Base-by-base conservation (phyloP, 2,329 filamentous ascomycete species). In the Claviceps purpurea region DNA sequence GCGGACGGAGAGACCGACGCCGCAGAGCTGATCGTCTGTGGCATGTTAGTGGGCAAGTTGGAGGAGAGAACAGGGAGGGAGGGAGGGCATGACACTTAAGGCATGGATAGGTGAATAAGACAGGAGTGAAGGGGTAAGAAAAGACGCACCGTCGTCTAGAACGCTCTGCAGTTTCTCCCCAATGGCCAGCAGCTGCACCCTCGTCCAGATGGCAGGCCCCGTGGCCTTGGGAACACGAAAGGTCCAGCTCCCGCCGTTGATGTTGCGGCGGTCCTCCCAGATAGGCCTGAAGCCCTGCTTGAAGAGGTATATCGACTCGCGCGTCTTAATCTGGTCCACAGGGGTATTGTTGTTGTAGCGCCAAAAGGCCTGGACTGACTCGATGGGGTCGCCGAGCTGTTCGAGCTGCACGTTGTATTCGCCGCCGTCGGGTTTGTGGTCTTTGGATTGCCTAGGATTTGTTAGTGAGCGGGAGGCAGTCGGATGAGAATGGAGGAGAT, bases 251-350 rank as follows among this genome's bases (percentile, higher is more conserved):
- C 91, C 91, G 50, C 91, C 91, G 56, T 82, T 77, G 54, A 85
- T 74, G 69, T 96, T 96, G 61, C 93, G 82, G 42, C 87, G 80
- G 65, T 97, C 91, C 70, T 89, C 86, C 85, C 85, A 89, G 59
- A 89, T 73, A 52, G 86, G 86, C 56, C 78, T 78, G 68, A 88
- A 87, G 39, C 85, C 85, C 56, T 80, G 75, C 67, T 89, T 89
- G 74, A 89, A 89, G 58, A 90, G 76, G 65, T 89, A 87, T 57
- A 89, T 78, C 46, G 81, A 85, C 69, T 89, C 85, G 61, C 84
- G 81, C 73, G 86, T 81, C 68, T 84, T 84, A 67, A 90, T 82
- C 65, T 83, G 78, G 54, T 84, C 78, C 61, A 88, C 82, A 16
- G 85, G 85, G 41, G 84, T 87, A 68, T 89, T 89, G 71, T 90